Percentiles rank a stretch among this genome's conserved stretches.
These are phyloP conservation scores for Ascoidea tarda DNA, from an alignment of 805 yeast species.

Conservation along the genomic window DNA sequence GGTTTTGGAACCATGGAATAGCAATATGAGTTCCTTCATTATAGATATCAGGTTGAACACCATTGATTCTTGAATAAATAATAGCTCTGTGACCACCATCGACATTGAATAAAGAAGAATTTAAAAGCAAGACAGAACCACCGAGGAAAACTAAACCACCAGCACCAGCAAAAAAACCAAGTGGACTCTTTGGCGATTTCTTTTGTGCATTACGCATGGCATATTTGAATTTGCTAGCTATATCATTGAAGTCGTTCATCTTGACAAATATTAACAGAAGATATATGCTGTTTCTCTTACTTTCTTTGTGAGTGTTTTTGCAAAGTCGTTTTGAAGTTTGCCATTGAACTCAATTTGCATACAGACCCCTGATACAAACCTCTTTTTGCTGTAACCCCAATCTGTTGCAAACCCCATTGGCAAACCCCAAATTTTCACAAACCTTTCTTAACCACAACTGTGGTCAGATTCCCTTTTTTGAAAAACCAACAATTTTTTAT, in stretches of 20 bases:
- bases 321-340: too few species aligned
- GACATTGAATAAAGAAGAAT: conserved; percentile 61
- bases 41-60: conserved; percentile 71
- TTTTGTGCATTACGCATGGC: conserved; percentile 27
- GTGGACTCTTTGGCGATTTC: conserved; percentile 23
- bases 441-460: too few species aligned
- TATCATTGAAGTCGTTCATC: conserved; percentile 25
- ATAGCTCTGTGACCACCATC: conserved; percentile 99
- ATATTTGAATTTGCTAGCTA: conserved; percentile 35
- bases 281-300: too few species aligned
- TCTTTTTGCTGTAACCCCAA: too few species aligned
- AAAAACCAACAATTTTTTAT: too few species aligned
- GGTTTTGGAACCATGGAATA: conserved; percentile 90
- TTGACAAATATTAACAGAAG: not conserved
- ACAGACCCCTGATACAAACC: too few species aligned
- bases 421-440: too few species aligned
- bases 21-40: conserved; percentile 93
- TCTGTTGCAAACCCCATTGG: too few species aligned
- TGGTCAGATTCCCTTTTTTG: too few species aligned
- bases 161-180: conserved; percentile 44
- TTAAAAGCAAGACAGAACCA: conserved; percentile 37
- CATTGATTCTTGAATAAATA: conserved; percentile 75
- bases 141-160: conserved; percentile 48
- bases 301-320: too few species aligned
- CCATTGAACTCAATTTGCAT: too few species aligned